Percentiles rank a stretch among this genome's conserved stretches.
phyloP scores from a whole-genome alignment of 768 basidiomycete species.

The Lactifluus echinatus region DNA sequence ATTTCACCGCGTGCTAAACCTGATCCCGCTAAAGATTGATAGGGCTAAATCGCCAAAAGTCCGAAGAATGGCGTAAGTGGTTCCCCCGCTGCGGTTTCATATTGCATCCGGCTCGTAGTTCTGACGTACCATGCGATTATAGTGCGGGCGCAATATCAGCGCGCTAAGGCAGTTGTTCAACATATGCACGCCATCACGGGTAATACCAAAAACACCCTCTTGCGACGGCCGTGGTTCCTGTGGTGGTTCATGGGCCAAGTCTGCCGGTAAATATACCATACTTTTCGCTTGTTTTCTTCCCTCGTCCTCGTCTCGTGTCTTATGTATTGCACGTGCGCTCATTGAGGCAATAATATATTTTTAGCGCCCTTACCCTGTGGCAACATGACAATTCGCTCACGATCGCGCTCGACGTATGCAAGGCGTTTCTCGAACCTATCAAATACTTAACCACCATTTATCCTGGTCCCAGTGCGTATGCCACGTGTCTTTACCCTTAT shows the following conservation, averaged over 20 bases:
- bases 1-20: slow-evolving; percentile 28
- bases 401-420: slow-evolving; percentile 52
- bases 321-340: too few species aligned
- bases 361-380: slow-evolving; percentile 47
- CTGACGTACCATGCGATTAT: not conserved
- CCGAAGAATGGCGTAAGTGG: slow-evolving; percentile 58
- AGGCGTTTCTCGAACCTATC: slow-evolving; percentile 42
- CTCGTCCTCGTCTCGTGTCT: too few species aligned
- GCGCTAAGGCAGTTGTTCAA: slow-evolving; percentile 44
- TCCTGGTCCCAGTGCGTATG: slow-evolving; percentile 14
- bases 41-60: slow-evolving; percentile 38
- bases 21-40: slow-evolving; percentile 25
- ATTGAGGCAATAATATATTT: too few species aligned
- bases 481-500: not conserved
- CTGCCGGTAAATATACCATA: slow-evolving; percentile 42
- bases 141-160: slow-evolving; percentile 23
- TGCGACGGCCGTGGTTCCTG: slow-evolving; percentile 52
- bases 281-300: not conserved
- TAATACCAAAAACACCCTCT: slow-evolving; percentile 33
- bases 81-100: not conserved
- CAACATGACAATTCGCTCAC: slow-evolving; percentile 46
- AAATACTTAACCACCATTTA: slow-evolving; percentile 10
- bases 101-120: slow-evolving; percentile 14
- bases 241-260: slow-evolving; percentile 73
- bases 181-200: slow-evolving; percentile 50